Base-by-base conservation (phyloP, 768 basidiomycete genomes). In the Podaxis rugospora region DNA sequence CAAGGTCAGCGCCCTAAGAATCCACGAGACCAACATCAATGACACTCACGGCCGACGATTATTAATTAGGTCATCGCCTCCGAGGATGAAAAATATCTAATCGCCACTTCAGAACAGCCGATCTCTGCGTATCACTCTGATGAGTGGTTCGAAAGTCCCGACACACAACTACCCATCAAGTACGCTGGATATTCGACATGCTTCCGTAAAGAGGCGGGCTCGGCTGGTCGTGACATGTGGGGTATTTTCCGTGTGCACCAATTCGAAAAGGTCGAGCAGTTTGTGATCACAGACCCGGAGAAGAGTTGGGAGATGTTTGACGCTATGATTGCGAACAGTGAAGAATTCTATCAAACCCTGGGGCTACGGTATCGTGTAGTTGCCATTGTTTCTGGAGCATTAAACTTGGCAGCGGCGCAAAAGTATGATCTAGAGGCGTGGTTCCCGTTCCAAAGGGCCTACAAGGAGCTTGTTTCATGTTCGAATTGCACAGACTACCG, bases 231-330 rank as follows among this genome's bases (percentile, higher is more conserved):
- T 58, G 97, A 99, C 67, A 98, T 96, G 82, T 98, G 97, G 95
- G 97, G 97, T 60, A 98, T 98, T 75, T 99, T 99, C 87, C 92
- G 97, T 23, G 96, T 99, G 57, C 97, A 99, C 71, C 97, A 99
- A 75, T 99, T 99, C 66, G 97, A 99, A 77, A 99, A 99, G 80
- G 84, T 99, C 55, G 97, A 99, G 72, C 87, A 98, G 79, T 98
- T 98, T 75, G 88, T 90, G 77, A 83, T 99, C 67, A 98, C 96
- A 5, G 90, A 93, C 25, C 95, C 97, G 0, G 89, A 92, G 66
- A 90, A 93, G 71, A 96, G 95, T 70, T 95, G 95, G 89, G 89
- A 86, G 72, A 90, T 88, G 84, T 91, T 98, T 67, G 91, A 99
- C 62, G 77, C 78, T 62, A 99, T 98, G 97, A 69, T 98, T 42